Evolutionary conservation across 2,329 filamentous ascomycete genomes (phyloP).

Genomic region (Fusarium sp.): DNA sequence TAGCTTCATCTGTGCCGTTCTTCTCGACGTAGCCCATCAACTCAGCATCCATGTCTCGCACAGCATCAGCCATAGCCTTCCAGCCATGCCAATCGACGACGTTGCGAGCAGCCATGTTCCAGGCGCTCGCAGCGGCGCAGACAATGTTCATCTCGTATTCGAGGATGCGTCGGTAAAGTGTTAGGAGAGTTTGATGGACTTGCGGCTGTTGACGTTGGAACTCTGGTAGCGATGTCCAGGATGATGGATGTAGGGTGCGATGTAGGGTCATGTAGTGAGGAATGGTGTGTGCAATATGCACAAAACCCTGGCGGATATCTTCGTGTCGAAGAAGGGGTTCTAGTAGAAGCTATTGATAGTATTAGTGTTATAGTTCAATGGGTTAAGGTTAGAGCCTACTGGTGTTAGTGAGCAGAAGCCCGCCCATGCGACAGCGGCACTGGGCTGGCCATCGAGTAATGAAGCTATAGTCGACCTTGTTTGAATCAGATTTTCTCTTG

Average conservation of each 20-base stretch:
- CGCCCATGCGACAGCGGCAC: conserved; percentile 51
- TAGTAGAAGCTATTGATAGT: conserved; percentile 48
- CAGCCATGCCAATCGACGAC: conserved; percentile 52
- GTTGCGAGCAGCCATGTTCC: conserved; percentile 53
- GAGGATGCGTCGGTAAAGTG: conserved; percentile 49
- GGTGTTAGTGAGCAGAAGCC: conserved; percentile 54
- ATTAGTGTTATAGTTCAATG: not conserved
- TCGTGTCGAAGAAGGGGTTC: conserved; percentile 51
- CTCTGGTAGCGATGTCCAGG: conserved; percentile 41
- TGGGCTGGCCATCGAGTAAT: conserved; percentile 44
- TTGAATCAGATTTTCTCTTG: conserved; percentile 46
- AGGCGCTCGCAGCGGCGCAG: conserved; percentile 53
- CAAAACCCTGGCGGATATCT: conserved; percentile 47
- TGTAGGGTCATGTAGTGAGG: conserved; percentile 52
- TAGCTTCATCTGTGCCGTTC: conserved; percentile 31
- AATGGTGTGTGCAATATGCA: conserved; percentile 50
- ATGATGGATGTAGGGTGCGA: conserved; percentile 41
- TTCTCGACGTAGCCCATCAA: conserved; percentile 40
- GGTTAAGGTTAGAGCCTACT: conserved; percentile 39
- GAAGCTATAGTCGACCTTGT: conserved; percentile 46
- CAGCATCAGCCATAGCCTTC: conserved; percentile 41
- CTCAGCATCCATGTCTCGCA: conserved; percentile 46
- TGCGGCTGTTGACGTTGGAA: conserved; percentile 40
- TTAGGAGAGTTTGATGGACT: conserved; percentile 41
- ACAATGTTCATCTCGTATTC: conserved; percentile 57